Evolutionary conservation across 257 asterid species (phyloP), one percentile per base, ranked within the genome.

Genomic region (Lithospermum erythrorhizon): DNA sequence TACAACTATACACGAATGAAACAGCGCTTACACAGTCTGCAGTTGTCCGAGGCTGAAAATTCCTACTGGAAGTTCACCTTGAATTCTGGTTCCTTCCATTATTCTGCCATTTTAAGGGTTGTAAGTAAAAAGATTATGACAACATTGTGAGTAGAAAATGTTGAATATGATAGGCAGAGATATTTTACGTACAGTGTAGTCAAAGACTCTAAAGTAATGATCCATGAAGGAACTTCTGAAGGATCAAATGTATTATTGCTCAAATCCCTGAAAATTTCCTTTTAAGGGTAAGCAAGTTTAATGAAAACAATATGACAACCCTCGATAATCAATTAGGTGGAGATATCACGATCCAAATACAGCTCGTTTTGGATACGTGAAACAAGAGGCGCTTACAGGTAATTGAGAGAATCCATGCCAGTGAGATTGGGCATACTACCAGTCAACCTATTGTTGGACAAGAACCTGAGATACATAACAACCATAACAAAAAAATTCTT

Each of bases 351-450:
- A 15, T 32, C 49, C 57, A 32, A 55, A 6, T 20, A 11, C 29
- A 4, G 0, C 9, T 27, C 6, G n/a, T 29, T 29, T 25, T 49
- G 30, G 37, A 37, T 41, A 58, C 30, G 32, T 20, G 27, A 13
- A 35, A 21, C 9, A 3, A 48, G 21, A 11, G 59, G 52, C 58
- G 73, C 98, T 73, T 82, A 91, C 98, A 87, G 78, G 57, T 73
- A 73, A 73, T 69, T 66, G 78, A 91, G 94, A 45, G 45, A 55
- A 66, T 17, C 32, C 90, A 87, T 70, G 75, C 82, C 83, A 27
- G 82, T 75, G 71, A 91, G 80, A 75, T 91, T 69, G n/a, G 98
- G 98, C 54, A 91, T 65, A 49, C 87, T 76, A 63, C 96, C 98
- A 14, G 68, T 70, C 73, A 91, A 70, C 53, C 55, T 19, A 70